Conservation (phyloP, 2,329 filamentous ascomycete genomes). For the Ophiocordyceps unilateralis region DNA sequence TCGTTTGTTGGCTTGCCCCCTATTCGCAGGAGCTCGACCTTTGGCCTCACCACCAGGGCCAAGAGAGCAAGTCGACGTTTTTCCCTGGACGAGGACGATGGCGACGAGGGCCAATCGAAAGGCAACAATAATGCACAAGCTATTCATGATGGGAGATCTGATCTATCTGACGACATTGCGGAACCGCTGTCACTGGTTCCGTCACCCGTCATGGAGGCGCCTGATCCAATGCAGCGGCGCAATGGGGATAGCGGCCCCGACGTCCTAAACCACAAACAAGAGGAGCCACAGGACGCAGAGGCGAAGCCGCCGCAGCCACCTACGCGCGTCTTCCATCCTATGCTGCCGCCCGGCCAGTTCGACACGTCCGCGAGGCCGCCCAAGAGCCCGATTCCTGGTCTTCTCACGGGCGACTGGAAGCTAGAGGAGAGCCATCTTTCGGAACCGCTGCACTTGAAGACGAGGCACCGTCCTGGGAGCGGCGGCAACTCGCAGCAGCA, state of each 20-base stretch:
- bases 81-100: slow-evolving; percentile 13
- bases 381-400: slow-evolving; percentile 20
- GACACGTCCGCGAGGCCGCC: slow-evolving; percentile 3
- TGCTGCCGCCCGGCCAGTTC: not conserved
- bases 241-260: not conserved
- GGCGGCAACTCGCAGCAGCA: slow-evolving; percentile 13
- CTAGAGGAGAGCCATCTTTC: slow-evolving; percentile 36
- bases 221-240: not conserved
- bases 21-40: slow-evolving; percentile 39
- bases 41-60: slow-evolving; percentile 23
- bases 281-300: not conserved
- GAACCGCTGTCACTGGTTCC: not conserved
- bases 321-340: not conserved
- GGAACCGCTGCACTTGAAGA: slow-evolving; percentile 25
- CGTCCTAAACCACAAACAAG: not conserved
- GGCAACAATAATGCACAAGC: not conserved
- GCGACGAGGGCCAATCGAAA: not conserved
- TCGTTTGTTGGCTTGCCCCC: slow-evolving; percentile 42
- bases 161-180: not conserved
- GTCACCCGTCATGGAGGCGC: not conserved
- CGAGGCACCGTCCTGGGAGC: slow-evolving; percentile 16
- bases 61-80: slow-evolving; percentile 16
- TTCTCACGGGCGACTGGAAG: slow-evolving; percentile 32
- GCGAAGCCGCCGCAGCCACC: not conserved
- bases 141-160: not conserved